Evolutionary conservation across 2,329 filamentous ascomycete genomes (phyloP).

Genomic region (Cladosporium sp.): DNA sequence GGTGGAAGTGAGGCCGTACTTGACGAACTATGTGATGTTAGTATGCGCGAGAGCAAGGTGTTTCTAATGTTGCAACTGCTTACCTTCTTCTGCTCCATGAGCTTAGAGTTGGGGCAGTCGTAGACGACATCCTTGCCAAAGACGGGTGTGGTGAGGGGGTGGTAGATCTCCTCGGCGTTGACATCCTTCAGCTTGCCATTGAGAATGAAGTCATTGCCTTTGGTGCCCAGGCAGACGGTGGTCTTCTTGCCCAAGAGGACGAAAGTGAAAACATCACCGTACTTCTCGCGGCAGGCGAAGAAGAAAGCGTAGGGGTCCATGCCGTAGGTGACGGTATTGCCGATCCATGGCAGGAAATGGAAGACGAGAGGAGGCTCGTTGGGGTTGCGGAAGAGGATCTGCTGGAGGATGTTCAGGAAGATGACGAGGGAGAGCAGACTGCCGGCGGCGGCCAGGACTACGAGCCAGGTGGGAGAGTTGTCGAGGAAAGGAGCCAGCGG

Average conservation of each 20-base stretch:
- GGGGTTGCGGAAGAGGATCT: conserved; percentile 68
- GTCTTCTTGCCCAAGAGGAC: conserved; percentile 85
- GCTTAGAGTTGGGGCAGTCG: conserved; percentile 84
- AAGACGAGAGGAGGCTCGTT: conserved; percentile 66
- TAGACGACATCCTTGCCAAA: conserved; percentile 88
- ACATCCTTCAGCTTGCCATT: conserved; percentile 90
- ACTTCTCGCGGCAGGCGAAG: conserved; percentile 70
- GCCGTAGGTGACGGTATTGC: conserved; percentile 90
- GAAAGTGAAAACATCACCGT: conserved; percentile 89
- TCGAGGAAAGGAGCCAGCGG: conserved; percentile 41
- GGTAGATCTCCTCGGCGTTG: conserved; percentile 88
- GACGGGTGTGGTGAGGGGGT: conserved; percentile 67
- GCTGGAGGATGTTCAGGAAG: conserved; percentile 74
- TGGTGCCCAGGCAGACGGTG: conserved; percentile 77
- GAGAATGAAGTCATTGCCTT: conserved; percentile 87
- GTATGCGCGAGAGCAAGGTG: conserved; percentile 7
- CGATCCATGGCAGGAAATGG: conserved; percentile 70
- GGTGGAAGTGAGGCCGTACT: conserved; percentile 73
- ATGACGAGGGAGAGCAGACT: conserved; percentile 59
- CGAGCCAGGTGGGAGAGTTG: conserved; percentile 39
- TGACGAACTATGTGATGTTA: conserved; percentile 65
- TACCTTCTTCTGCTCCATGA: conserved; percentile 97
- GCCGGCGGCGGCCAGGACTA: conserved; percentile 46
- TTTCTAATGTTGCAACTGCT: conserved; percentile 22
- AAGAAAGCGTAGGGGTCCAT: conserved; percentile 94